These are phyloP conservation scores for Colletotrichum chrysophilum DNA, from an alignment of 2,329 filamentous ascomycete genomes.

Conservation along the genomic window DNA sequence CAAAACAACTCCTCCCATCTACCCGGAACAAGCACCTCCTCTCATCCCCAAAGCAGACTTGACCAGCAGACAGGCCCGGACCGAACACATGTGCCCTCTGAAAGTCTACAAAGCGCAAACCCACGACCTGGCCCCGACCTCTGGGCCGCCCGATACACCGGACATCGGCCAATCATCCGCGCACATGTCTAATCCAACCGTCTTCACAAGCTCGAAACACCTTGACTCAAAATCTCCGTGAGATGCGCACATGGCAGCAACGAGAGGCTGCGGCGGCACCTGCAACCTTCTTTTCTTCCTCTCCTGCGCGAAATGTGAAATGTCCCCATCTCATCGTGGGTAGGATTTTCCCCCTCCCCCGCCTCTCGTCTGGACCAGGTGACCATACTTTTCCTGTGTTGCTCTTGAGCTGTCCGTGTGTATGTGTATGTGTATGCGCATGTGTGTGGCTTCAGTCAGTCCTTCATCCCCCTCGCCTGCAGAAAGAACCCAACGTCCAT, in stretches of 20 bases:
- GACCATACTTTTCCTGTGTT: neutral
- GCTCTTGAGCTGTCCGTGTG: neutral
- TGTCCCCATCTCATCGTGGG: neutral
- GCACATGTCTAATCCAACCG: constrained; percentile 21
- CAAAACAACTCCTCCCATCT: neutral
- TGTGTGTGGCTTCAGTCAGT: neutral
- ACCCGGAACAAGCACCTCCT: neutral
- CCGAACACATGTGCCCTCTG: neutral
- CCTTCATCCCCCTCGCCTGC: neutral
- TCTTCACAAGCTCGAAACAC: constrained; percentile 2
- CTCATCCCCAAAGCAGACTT: neutral
- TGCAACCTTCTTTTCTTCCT: neutral
- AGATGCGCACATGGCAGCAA: neutral
- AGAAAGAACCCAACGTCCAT: neutral
- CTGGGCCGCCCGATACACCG: neutral
- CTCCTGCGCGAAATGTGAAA: neutral
- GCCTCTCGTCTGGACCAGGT: neutral
- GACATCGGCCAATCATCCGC: constrained; percentile 21
- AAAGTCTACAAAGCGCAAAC: neutral
- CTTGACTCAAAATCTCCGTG: neutral
- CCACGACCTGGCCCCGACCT: neutral
- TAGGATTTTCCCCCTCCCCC: neutral
- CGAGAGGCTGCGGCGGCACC: constrained; percentile 11
- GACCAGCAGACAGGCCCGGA: neutral
- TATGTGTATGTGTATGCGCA: neutral